Evolutionary conservation across 768 basidiomycete species (phyloP), one percentile per base, ranked within the genome.

Genomic region (Myochromella boudieri): DNA sequence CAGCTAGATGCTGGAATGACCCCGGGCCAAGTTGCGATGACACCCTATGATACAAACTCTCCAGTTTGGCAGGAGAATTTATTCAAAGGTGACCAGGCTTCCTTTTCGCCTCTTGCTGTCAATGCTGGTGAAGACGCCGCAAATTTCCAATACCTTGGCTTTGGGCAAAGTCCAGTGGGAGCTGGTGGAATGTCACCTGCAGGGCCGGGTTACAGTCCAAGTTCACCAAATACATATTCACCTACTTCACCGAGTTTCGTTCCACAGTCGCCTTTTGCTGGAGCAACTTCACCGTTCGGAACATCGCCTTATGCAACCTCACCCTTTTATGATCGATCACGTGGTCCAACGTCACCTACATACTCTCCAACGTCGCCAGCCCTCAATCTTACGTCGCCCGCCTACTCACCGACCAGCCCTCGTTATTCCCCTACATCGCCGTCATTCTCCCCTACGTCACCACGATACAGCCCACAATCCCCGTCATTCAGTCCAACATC

Each of bases 51-150:
- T 63, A 87, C 82, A 44, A 90, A 91, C 59, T 89, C 91, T 12
- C 93, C 92, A 3, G 80, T 85, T 57, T 91, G 87, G 85, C 79
- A 85, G 43, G 86, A 90, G 45, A 77, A 74, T 0, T 70, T 75
- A 26, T 90, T 89, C 72, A 85, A 85, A 59, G 91, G 90, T 42
- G 91, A 92, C 46, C 78, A 86, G 3, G 89, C 93, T 4, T 83
- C 91, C 0, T 98, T 98, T 77, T 97, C 95, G n/a, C 95, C 95
- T 0, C 79, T 98, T 27, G 91, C 90, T 21, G 84, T 85, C 51
- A 90, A 85, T 52, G 86, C 82, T 32, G 87, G 87, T 44, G 95
- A 97, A 56, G 92, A 92, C 52, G 76, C 83, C 0, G 76, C 85
- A 6, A 83, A 76, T 51, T 93, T 89, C 75, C 77, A 77, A 44